Percentiles rank a stretch among this genome's conserved stretches.
phyloP scores from a whole-genome alignment of 2,329 filamentous ascomycete genomes.

The Penicillium sp. region DNA sequence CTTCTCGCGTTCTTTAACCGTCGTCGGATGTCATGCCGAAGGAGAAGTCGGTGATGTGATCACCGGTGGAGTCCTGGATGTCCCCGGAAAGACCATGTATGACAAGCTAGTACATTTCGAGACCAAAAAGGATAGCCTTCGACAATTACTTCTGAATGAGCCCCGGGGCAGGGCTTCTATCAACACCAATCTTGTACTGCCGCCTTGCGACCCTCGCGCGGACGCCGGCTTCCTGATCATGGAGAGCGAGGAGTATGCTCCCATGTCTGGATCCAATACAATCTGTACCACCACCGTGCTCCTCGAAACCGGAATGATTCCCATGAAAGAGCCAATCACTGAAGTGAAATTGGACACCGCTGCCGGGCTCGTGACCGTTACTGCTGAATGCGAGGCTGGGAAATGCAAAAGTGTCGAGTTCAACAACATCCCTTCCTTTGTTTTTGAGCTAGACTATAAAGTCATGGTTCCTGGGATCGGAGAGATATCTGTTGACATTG shows the following conservation, averaged over 20 bases:
- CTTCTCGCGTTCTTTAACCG: conserved; percentile 25
- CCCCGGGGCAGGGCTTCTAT: conserved; percentile 50
- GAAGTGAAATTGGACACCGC: conserved; percentile 49
- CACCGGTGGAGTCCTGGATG: conserved; percentile 53
- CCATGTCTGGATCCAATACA: conserved; percentile 53
- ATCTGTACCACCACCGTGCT: conserved; percentile 52
- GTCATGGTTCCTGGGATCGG: conserved; percentile 50
- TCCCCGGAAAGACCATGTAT: conserved; percentile 50
- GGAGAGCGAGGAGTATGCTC: conserved; percentile 52
- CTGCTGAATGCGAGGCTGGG: conserved; percentile 47
- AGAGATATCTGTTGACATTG: conserved; percentile 47
- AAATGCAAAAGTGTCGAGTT: conserved; percentile 52
- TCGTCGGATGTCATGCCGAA: conserved; percentile 32
- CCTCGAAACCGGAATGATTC: conserved; percentile 53
- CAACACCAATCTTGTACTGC: conserved; percentile 47
- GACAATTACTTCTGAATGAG: conserved; percentile 52
- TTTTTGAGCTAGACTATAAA: conserved; percentile 43
- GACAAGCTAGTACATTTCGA: conserved; percentile 53
- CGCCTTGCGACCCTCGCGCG: conserved; percentile 50
- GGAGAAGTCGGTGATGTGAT: conserved; percentile 55
- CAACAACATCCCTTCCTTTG: conserved; percentile 53
- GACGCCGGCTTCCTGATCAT: conserved; percentile 54
- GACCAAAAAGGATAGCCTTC: conserved; percentile 45
- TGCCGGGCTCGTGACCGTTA: conserved; percentile 49
- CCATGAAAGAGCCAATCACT: conserved; percentile 52